Evolutionary conservation across 805 yeast species (phyloP).

Genomic region (Isabelozyma rhagii): DNA sequence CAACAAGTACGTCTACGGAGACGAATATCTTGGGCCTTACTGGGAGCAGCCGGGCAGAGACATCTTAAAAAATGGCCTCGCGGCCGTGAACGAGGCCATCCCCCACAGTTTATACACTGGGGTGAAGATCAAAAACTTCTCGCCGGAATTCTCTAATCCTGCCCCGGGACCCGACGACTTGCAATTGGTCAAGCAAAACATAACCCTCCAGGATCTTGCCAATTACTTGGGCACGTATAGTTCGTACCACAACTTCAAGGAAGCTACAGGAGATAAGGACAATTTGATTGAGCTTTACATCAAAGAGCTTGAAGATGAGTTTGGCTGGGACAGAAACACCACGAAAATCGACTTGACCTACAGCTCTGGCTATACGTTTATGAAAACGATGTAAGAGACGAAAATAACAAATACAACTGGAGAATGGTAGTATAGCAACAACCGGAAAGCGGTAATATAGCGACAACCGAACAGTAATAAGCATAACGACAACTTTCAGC

Average conservation of each 20-base stretch:
- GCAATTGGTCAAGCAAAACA: conserved; percentile 32
- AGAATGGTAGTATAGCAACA: too few species aligned
- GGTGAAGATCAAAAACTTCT: conserved; percentile 22
- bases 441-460: too few species aligned
- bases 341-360: conserved; percentile 43
- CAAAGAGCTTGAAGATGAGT: conserved; percentile 31
- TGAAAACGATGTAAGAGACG: conserved; percentile 25
- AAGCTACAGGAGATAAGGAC: conserved; percentile 29
- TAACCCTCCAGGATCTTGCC: conserved; percentile 44
- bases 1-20: conserved; percentile 40
- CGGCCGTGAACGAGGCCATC: conserved; percentile 38
- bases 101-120: conserved; percentile 44
- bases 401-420: too few species aligned
- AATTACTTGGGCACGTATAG: conserved; percentile 69
- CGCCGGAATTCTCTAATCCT: neutral
- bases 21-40: conserved; percentile 55
- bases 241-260: conserved; percentile 57
- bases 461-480: too few species aligned
- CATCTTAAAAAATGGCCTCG: conserved; percentile 44
- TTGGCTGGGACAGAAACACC: conserved; percentile 45
- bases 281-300: conserved; percentile 33
- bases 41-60: conserved; percentile 88
- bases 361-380: conserved; percentile 51
- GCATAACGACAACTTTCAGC: too few species aligned
- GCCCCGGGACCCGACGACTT: conserved; percentile 12